Percentiles rank a stretch among this genome's conserved stretches.
Conservation (phyloP, 2,329 filamentous ascomycete species). For the Rhinocladiella similis region DNA sequence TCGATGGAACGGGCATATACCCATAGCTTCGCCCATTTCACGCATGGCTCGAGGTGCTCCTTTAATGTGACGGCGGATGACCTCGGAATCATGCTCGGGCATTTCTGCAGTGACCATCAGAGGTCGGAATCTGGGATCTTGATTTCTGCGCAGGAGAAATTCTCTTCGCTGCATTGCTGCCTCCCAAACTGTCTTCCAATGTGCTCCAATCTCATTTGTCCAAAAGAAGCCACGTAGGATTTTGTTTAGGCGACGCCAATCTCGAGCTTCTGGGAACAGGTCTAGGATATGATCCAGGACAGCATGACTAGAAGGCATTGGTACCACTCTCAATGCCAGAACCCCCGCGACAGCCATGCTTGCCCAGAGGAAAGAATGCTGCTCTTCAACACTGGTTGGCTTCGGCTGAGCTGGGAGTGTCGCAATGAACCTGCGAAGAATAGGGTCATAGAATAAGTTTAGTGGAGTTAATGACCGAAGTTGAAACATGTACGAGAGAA, state of each 20-base stretch:
- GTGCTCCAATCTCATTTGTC: constrained; percentile 16
- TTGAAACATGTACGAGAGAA: constrained; percentile 25
- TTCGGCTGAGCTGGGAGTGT: constrained; percentile 18
- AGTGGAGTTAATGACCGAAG: constrained; percentile 17
- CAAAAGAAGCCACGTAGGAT: constrained; percentile 23
- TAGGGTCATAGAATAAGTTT: constrained; percentile 28
- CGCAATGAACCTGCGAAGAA: constrained; percentile 24
- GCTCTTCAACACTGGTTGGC: constrained; percentile 11
- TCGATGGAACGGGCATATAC: constrained; percentile 16
- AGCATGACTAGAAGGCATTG: constrained; percentile 20
- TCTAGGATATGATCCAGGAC: constrained; percentile 22
- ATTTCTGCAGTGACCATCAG: background rate
- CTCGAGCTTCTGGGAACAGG: constrained; percentile 14
- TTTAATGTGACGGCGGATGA: constrained; percentile 7
- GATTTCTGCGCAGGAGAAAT: constrained; percentile 8
- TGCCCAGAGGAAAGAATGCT: constrained; percentile 21
- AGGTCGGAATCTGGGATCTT: background rate
- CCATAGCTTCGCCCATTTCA: constrained; percentile 19
- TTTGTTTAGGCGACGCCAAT: constrained; percentile 19
- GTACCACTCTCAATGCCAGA: constrained; percentile 18
- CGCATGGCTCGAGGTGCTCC: constrained; percentile 14
- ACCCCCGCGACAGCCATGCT: constrained; percentile 23
- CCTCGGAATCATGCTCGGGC: constrained; percentile 1
- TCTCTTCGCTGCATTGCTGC: constrained; percentile 15
- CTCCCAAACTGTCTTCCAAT: constrained; percentile 23